Base-by-base conservation (phyloP, 371 early-diverging fungal genomes). In the Circinella umbellata region DNA sequence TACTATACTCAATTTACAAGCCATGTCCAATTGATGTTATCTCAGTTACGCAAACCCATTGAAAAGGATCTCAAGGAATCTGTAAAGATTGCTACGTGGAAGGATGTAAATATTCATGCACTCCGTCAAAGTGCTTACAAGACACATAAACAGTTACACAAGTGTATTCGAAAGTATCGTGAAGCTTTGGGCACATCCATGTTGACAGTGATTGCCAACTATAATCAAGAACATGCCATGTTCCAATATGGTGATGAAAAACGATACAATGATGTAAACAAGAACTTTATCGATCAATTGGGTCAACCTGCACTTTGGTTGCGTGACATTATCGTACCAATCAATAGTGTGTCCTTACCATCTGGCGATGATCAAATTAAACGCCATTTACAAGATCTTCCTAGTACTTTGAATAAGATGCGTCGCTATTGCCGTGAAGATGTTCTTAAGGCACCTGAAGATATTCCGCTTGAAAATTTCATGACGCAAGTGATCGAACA, bases 1-100 rank as follows among this genome's bases (percentile, higher is more conserved):
- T 97, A 97, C 77, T 98, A 96, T 70, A 51, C 72, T 47, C 95
- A 95, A 76, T 98, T 94, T 76, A 67, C 76, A 20, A 76, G 80
- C 7, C 79, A 76, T 38, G 86, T 93, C 11, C 77, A 86, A 8
- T 76, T 77, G 11, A 84, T 85, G 37, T 70, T 96, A 36, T 79
- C 81, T 11, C 76, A 82, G 34, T 70, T 85, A 18, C 89, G 91
- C 67, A 87, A 91, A 68, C 92, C 96, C 5, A 92, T 98, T 49
- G 88, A 90, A 59, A 94, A 92, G 71, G 96, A 99, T 46, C 86
- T 99, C 72, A 89, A 92, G 68, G 95, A 96, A 64, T 95, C 92
- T 74, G 97, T 98, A 60, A 93, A 94, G 80, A 93, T 99, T 69
- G 97, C 98, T 14, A 92, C 88, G 55, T 99, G 98, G 97, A 96